Conservation (phyloP, 352 stramenopile species). For the Globisporangium echinulatum region DNA sequence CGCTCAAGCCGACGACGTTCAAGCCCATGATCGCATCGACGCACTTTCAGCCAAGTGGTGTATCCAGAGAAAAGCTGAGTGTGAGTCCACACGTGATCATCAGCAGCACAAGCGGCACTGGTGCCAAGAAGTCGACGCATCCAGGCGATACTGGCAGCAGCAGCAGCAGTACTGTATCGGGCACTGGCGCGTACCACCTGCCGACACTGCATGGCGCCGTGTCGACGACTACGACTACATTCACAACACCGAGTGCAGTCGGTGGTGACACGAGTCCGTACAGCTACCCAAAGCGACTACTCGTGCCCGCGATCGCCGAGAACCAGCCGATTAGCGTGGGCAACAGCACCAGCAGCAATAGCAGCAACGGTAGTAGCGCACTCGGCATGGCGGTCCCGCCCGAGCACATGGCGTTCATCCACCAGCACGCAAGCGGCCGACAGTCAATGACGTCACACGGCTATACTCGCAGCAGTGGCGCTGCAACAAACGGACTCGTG, state of each 20-base stretch:
- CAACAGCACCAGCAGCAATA: not conserved
- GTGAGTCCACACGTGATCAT: not conserved
- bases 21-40: constrained; percentile 13
- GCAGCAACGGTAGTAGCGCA: not conserved
- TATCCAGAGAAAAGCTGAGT: not conserved
- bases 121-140: not conserved
- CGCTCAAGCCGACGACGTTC: constrained; percentile 23
- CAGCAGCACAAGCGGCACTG: not conserved
- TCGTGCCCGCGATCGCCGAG: constrained; percentile 28
- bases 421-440: constrained; percentile 24
- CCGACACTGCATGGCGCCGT: constrained; percentile 9
- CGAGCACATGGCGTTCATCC: constrained; percentile 36
- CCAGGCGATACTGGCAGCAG: not conserved
- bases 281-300: constrained; percentile 12
- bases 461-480: constrained; percentile 11
- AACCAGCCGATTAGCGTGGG: constrained; percentile 13
- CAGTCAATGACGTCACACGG: constrained; percentile 59
- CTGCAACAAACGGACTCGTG: constrained; percentile 5
- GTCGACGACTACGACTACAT: constrained; percentile 5
- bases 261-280: constrained; percentile 12
- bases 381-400: constrained; percentile 16
- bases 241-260: not conserved
- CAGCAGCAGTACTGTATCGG: not conserved
- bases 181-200: constrained; percentile 7
- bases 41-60: not conserved